Evolutionary conservation across 2,329 filamentous ascomycete species (phyloP), one percentile per base, ranked within the genome.

Genomic region (Fusarium buxicola): DNA sequence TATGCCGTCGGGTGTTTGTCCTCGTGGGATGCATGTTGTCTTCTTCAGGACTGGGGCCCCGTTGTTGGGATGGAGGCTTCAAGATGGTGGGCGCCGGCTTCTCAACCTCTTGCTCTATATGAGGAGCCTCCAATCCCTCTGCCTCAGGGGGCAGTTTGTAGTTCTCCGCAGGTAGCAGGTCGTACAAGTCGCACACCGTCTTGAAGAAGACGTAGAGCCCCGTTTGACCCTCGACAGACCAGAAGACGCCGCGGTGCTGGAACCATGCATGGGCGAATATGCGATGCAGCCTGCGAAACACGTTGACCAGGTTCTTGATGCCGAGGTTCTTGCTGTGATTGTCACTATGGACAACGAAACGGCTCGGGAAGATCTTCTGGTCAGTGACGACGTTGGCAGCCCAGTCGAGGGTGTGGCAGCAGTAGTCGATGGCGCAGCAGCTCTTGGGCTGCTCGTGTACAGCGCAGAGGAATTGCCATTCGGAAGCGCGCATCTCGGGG

Each of bases 201-300:
- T 97, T 98, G 84, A 98, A 99, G 72, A 99, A 90, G 55, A 96
- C 87, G 75, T 99, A 99, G 10, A 99, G 80, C 1, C 95, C 95
- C n/a, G 92, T 92, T 74, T 93, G 88, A 9, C 87, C 86, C 78
- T 99, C 95, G 2, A 98, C 90, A 35, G 91, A 88, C 93, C 94
- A 98, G 76, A 98, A 99, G 49, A 97, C 92, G 52, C 91, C 90
- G 40, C 94, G 87, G 76, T 99, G 95, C 78, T 97, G 93, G 76
- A 97, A 99, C 95, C 95, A 99, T 8, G 95, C 95, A 75, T 99
- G 95, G 41, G 95, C 95, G 74, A 98, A 99, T 77, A 99, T 98
- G 58, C 95, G 87, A 76, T 99, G 96, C 45, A 98, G 86, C 12
- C 95, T 86, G 53, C 95, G 87, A 77, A 99, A 98, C 54, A 99